Evolutionary conservation across 78 protist genomes (phyloP).

Genomic region (Dictyostelium capitatum): DNA sequence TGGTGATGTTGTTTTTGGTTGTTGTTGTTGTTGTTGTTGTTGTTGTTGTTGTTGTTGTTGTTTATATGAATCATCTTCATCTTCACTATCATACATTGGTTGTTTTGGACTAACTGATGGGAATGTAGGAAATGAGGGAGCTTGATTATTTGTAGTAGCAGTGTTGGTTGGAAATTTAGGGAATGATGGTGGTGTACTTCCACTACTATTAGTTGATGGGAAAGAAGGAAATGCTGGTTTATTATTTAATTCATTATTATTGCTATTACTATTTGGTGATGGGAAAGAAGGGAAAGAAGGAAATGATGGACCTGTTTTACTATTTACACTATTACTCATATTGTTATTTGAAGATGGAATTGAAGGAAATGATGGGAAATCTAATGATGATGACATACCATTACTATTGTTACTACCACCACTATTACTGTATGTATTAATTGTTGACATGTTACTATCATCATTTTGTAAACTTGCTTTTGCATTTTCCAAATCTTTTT

Average conservation of each 20-base stretch:
- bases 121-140: conserved; percentile 24
- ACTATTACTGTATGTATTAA: not conserved
- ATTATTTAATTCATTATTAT: not conserved
- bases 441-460: not conserved
- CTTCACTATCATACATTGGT: not conserved
- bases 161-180: not conserved
- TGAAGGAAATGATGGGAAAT: conserved; percentile 16
- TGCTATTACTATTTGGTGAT: not conserved
- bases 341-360: not conserved
- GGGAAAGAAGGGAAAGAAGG: not conserved
- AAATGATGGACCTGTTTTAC: not conserved
- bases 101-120: conserved; percentile 25
- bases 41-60: not conserved
- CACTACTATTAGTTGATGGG: conserved; percentile 18
- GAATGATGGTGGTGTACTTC: not conserved
- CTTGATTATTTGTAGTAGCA: not conserved
- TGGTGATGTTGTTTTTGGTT: conserved; percentile 10
- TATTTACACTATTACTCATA: not conserved
- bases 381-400: not conserved
- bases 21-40: not conserved
- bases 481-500: not conserved
- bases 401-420: not conserved
- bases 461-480: not conserved
- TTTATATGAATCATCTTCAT: not conserved
- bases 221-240: conserved; percentile 1